Base-by-base conservation (phyloP, 768 basidiomycete species). In the Xerocomellus amylosporus region DNA sequence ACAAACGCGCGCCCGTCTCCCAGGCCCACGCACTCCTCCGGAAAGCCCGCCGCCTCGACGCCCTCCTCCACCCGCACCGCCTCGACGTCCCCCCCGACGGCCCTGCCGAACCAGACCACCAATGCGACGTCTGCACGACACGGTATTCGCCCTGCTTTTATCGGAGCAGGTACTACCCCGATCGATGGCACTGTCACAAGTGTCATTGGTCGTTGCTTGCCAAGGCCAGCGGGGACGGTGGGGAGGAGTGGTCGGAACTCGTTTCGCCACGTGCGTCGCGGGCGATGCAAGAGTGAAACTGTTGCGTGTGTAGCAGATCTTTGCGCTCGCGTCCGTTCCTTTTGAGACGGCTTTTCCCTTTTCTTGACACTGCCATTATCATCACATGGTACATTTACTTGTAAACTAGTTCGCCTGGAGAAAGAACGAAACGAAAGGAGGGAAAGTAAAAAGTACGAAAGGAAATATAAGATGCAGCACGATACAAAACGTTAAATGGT, bases 1-100 rank as follows among this genome's bases (percentile, higher is more conserved):
- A 93, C 77, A 98, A 98, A 70, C 87, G 87, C 63, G 86, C 87
- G 8, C 76, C 78, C 1, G 74, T 85, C 3, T 75, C 76, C 13
- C 85, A 89, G 61, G 85, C 91, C 2, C 93, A 96, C 67, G 89
- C 85, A 2, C 79, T 95, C 7, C 80, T 97, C 24, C 89, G 96
- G 47, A 95, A 95, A 71, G 94, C 94, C 8, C 83, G 84, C 17
- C 83, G 93, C 17, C 76, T 98, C 19, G 96, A 98, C 65, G 73
- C 75, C 30, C 77, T 91, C 43, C 74, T 93, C 8, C 57, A 81
- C 81, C 58, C 65, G 72, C 33, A 79, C 76, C 55, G 67, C 52
- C 14, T 17, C 42, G 81, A 84, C 5, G 44, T 42, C 17, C 15
- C 26, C 6, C 3, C 37, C 8, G 62, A 65, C 24, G 31, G 51